These are phyloP conservation scores for Pachyrhizus erosus DNA, from an alignment of 306 rosid genomes.

Conservation along the genomic window DNA sequence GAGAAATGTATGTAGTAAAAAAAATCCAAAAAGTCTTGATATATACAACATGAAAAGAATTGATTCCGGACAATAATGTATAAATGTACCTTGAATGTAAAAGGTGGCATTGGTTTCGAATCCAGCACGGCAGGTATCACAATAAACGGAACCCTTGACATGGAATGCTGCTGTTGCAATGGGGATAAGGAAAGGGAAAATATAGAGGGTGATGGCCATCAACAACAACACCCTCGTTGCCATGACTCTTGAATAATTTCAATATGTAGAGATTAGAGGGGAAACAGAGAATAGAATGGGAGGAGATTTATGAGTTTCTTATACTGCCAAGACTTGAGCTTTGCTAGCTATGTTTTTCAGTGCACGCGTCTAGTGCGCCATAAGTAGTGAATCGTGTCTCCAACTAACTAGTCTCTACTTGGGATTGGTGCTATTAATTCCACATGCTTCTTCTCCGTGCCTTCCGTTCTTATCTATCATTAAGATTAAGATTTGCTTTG, in stretches of 20 bases:
- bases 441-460: constrained; percentile 40
- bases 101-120: constrained; percentile 73
- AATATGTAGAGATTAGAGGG: neutral
- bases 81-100: constrained; percentile 45
- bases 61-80: neutral
- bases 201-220: constrained; percentile 42
- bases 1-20: no score
- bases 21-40: no score
- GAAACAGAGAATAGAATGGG: no score
- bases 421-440: constrained; percentile 23
- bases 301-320: neutral
- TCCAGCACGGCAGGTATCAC: constrained; percentile 85
- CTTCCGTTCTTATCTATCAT: constrained; percentile 30
- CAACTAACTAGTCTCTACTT: neutral
- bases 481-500: no score
- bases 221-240: constrained; percentile 39
- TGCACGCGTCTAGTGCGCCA: constrained; percentile 38
- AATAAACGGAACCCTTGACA: constrained; percentile 64
- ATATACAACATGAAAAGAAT: neutral
- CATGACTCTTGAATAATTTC: constrained; percentile 31
- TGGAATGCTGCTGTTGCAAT: constrained; percentile 30
- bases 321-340: neutral
- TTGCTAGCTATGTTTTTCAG: neutral
- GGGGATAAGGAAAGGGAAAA: constrained; percentile 40
- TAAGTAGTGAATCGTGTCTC: constrained; percentile 51